Evolutionary conservation across 352 stramenopile genomes (phyloP), one percentile per base, ranked within the genome.

Genomic region (Phytophthora pseudosyringae): DNA sequence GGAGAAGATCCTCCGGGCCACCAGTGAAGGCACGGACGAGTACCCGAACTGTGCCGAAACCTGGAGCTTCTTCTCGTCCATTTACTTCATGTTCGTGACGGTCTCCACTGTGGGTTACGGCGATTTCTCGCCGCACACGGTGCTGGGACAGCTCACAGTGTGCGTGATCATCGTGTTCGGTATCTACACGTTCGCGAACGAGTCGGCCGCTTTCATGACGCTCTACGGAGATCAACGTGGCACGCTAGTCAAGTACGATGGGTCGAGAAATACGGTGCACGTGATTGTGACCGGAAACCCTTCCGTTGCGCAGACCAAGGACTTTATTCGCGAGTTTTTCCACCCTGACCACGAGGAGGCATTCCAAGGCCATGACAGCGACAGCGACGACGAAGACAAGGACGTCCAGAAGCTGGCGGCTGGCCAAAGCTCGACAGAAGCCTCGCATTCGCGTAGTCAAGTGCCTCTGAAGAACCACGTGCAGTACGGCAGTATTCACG

Each of bases 11-110:
- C 58, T 94, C 4, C 46, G 74, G 44, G 81, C 79, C 28, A 91
- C 82, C 31, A 81, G 59, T 15, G 67, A 78, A 38, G 80, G 78
- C 44, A 87, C 80, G 0, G 62, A 61, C 4, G 72, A 74, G 33
- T 91, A 80, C 32, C 61, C 79, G 1, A 73, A 79, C 25, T 96
- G 88, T 63, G 58, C 69, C 8, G 88, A 96, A 67, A 90, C 85
- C 1, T 94, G 87, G 88, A 93, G 83, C 59, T 88, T 94, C 44
- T 96, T 96, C 45, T 89, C 85, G 45, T 90, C 86, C 33, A 90
- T 96, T 44, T 96, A 96, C 66, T 96, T 95, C 46, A 95, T 94
- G 78, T 93, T 96, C 43, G 88, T 96, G 48, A 96, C 88, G 3
- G 86, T 94, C 9, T 95, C 86, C 9, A 96, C 88, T 5, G 88